Evolutionary conservation across 2,329 filamentous ascomycete species (phyloP).

Genomic region (Sporothrix variecibatus): DNA sequence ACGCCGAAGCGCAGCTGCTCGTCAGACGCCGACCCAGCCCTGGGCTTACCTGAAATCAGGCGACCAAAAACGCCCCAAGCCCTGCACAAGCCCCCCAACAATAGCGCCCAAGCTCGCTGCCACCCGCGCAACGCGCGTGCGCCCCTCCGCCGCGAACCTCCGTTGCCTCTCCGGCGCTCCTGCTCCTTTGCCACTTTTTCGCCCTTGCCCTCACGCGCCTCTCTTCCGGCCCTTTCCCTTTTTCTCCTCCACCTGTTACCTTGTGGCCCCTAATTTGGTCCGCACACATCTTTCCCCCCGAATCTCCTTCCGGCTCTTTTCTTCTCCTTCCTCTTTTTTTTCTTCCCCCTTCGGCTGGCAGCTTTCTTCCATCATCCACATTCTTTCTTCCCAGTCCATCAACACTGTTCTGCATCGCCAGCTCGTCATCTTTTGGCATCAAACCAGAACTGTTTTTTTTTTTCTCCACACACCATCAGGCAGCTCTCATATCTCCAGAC

Average conservation of each 20-base stretch:
- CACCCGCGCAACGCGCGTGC: conserved; percentile 21
- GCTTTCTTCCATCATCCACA: conserved; percentile 12
- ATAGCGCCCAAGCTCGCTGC: conserved; percentile 14
- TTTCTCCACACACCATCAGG: neutral
- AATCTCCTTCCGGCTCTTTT: neutral
- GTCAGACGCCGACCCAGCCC: conserved; percentile 1
- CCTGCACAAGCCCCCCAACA: conserved; percentile 7
- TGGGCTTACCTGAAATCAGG: conserved; percentile 8
- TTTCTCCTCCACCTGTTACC: conserved; percentile 25
- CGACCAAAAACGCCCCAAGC: conserved; percentile 17
- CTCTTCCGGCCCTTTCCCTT: conserved; percentile 30
- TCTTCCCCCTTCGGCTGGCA: conserved; percentile 6
- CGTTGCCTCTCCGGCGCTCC: conserved; percentile 26
- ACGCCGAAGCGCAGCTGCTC: conserved; percentile 15
- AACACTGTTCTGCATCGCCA: neutral
- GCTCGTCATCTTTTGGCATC: neutral
- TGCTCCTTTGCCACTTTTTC: conserved; percentile 18
- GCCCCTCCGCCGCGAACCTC: conserved; percentile 27
- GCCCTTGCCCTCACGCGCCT: conserved; percentile 22
- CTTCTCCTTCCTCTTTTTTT: conserved; percentile 8
- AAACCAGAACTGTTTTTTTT: neutral
- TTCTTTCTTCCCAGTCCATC: conserved; percentile 8
- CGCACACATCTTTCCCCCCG: conserved; percentile 1
- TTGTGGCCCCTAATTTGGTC: conserved; percentile 13
- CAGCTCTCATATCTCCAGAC: neutral